phyloP scores from a whole-genome alignment of 2,329 filamentous ascomycete species.

The Gaeumannomyces sp. region DNA sequence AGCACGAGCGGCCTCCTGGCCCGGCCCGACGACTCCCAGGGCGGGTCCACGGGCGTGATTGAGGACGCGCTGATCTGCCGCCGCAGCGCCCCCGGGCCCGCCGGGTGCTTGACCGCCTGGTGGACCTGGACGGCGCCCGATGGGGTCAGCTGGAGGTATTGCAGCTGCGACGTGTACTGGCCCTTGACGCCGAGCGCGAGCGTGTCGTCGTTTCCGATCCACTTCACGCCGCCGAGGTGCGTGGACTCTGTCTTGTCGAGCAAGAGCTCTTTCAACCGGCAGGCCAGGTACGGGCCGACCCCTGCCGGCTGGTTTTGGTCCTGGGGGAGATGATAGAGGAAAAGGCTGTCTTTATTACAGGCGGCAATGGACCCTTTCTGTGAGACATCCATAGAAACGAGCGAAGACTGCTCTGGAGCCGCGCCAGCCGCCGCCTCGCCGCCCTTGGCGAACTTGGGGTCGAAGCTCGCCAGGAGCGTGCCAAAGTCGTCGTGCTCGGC shows the following conservation, averaged over 20 bases:
- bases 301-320: background rate
- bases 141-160: slow-evolving; percentile 39
- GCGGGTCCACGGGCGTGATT: slow-evolving; percentile 5
- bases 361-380: slow-evolving; percentile 4
- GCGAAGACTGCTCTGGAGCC: slow-evolving; percentile 1
- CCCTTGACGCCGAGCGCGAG: slow-evolving; percentile 41
- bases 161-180: slow-evolving; percentile 33
- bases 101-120: background rate
- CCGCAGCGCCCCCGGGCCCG: slow-evolving; percentile 20
- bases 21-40: slow-evolving; percentile 1
- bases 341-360: slow-evolving; percentile 22
- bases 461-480: slow-evolving; percentile 21
- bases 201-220: slow-evolving; percentile 36
- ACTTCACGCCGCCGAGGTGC: slow-evolving; percentile 29
- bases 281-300: background rate
- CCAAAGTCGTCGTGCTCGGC: slow-evolving; percentile 28
- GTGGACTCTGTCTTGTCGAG: slow-evolving; percentile 1
- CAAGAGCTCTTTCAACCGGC: background rate
- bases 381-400: slow-evolving; percentile 4
- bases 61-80: slow-evolving; percentile 5
- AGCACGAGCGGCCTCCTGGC: slow-evolving; percentile 31
- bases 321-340: slow-evolving; percentile 27
- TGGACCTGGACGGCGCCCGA: slow-evolving; percentile 32
- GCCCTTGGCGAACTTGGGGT: background rate
- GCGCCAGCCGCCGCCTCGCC: background rate